These are phyloP conservation scores for Colletotrichum echinochloae DNA, from an alignment of 2,329 filamentous ascomycete genomes.

Conservation along the genomic window DNA sequence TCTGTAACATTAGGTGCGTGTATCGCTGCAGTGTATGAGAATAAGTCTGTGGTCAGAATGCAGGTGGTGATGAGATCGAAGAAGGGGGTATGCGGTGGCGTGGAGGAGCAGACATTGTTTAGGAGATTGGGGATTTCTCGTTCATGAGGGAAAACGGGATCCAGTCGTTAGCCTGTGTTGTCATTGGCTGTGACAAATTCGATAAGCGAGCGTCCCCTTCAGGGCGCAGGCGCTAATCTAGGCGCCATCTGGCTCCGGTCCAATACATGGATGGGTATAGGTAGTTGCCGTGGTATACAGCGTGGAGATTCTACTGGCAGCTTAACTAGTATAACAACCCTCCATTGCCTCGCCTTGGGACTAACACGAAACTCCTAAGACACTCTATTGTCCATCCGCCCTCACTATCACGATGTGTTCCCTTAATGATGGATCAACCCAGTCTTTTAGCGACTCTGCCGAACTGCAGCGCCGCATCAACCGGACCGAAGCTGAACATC, in stretches of 20 bases:
- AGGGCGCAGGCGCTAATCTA: constrained; percentile 7
- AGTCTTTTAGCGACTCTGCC: constrained; percentile 16
- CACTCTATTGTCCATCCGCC: not conserved
- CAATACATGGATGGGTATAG: not conserved
- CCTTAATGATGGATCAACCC: constrained; percentile 1
- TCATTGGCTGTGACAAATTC: not conserved
- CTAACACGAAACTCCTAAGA: constrained; percentile 1
- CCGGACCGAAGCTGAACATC: not conserved
- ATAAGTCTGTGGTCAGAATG: not conserved
- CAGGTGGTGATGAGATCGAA: not conserved
- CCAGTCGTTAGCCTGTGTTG: not conserved
- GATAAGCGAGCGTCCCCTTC: constrained; percentile 7
- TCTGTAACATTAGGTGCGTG: not conserved
- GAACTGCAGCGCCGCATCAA: constrained; percentile 14
- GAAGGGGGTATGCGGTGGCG: not conserved
- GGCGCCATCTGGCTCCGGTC: not conserved
- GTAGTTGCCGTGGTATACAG: not conserved
- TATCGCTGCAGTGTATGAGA: not conserved
- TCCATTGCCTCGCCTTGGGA: not conserved
- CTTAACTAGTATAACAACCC: constrained; percentile 3
- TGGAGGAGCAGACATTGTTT: not conserved
- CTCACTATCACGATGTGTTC: constrained; percentile 5
- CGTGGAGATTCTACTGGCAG: not conserved
- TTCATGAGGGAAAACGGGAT: not conserved
- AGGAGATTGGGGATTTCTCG: not conserved